phyloP scores from a whole-genome alignment of 2,329 filamentous ascomycete species.

The Cercospora sesami region DNA sequence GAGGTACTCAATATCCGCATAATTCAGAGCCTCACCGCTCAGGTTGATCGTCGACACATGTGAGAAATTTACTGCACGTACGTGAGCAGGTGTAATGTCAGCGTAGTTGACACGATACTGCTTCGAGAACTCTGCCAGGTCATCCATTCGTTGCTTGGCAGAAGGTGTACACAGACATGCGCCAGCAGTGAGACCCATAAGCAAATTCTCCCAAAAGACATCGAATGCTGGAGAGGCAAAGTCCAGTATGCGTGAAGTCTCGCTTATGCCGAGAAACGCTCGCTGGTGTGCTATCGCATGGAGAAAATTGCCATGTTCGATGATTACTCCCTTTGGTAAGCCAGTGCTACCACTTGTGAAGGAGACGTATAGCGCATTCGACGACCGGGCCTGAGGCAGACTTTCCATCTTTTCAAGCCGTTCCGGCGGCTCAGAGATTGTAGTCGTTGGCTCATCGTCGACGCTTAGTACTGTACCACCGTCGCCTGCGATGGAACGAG shows the following conservation, averaged over 20 bases:
- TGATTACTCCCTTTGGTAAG: slow-evolving; percentile 19
- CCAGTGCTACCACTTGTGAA: slow-evolving; percentile 24
- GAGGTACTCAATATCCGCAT: slow-evolving; percentile 12
- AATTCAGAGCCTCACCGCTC: slow-evolving; percentile 21
- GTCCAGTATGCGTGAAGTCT: slow-evolving; percentile 17
- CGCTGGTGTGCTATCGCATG: slow-evolving; percentile 8
- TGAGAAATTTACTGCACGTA: slow-evolving; percentile 7
- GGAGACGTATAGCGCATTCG: slow-evolving; percentile 15
- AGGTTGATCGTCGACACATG: slow-evolving; percentile 19
- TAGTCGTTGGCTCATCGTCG: not conserved
- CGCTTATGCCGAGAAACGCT: slow-evolving; percentile 7
- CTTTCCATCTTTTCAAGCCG: not conserved
- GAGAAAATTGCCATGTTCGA: slow-evolving; percentile 13
- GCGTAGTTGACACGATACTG: slow-evolving; percentile 15
- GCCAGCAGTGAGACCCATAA: slow-evolving; percentile 21
- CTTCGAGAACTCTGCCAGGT: slow-evolving; percentile 7
- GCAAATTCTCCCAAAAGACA: slow-evolving; percentile 19
- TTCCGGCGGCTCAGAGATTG: not conserved
- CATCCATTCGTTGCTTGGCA: not conserved
- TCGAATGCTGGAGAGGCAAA: slow-evolving; percentile 23
- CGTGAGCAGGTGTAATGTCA: slow-evolving; percentile 19
- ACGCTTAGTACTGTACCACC: not conserved
- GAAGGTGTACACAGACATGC: slow-evolving; percentile 23
- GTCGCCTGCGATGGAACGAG: not conserved
- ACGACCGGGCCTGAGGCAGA: not conserved